phyloP scores from a whole-genome alignment of 371 early-diverging fungal species.

The Phascolomyces articulosus region DNA sequence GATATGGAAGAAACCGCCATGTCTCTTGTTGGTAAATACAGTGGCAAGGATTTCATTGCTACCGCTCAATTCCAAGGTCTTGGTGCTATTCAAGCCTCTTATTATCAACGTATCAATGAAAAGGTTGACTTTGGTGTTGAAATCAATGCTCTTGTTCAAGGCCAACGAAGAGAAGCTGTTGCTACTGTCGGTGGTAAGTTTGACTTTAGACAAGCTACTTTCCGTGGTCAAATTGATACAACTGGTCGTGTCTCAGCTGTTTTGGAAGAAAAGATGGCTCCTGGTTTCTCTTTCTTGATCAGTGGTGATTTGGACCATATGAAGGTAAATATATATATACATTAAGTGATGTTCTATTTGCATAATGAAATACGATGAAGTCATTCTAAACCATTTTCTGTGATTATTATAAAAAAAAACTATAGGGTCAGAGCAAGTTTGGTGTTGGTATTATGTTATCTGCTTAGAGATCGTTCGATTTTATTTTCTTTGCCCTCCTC shows the following conservation, averaged over 20 bases:
- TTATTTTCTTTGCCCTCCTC: slow-evolving; percentile 5
- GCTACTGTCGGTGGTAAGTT: slow-evolving; percentile 95
- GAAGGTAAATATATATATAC: slow-evolving; percentile 60
- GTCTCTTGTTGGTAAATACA: slow-evolving; percentile 80
- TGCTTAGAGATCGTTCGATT: slow-evolving; percentile 50
- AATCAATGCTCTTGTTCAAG: slow-evolving; percentile 80
- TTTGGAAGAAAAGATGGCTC: slow-evolving; percentile 94
- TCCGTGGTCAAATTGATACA: slow-evolving; percentile 91
- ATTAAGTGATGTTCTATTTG: no score
- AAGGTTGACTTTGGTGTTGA: slow-evolving; percentile 95
- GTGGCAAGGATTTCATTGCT: slow-evolving; percentile 74
- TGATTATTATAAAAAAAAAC: no score
- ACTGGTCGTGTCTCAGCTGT: slow-evolving; percentile 87
- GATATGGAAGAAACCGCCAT: slow-evolving; percentile 82
- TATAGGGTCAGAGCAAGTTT: slow-evolving; percentile 77
- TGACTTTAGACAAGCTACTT: slow-evolving; percentile 89
- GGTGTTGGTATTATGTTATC: slow-evolving; percentile 81
- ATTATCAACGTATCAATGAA: slow-evolving; percentile 90
- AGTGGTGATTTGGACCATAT: slow-evolving; percentile 96
- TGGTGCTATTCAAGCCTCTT: slow-evolving; percentile 85
- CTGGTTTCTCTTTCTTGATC: slow-evolving; percentile 90
- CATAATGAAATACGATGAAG: no score
- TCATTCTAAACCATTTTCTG: no score
- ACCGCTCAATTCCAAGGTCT: slow-evolving; percentile 84
- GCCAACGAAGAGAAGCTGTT: slow-evolving; percentile 86